These are phyloP conservation scores for Penicillium steckii DNA, from an alignment of 495 filamentous ascomycete species.

Conservation along the genomic window DNA sequence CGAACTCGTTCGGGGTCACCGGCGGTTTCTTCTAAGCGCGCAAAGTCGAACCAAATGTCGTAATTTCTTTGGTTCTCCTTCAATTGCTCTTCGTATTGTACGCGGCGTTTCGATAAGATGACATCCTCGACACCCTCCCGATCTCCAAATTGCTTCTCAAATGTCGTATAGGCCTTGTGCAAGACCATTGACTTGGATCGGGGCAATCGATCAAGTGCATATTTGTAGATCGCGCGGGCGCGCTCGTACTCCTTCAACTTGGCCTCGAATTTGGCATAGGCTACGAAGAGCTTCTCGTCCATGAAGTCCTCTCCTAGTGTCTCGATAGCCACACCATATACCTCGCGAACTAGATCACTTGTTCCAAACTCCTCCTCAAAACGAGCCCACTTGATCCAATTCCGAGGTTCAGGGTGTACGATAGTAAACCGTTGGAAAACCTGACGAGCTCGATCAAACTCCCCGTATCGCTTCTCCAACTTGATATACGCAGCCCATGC, in stretches of 20 bases:
- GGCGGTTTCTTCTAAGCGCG: constrained; percentile 80
- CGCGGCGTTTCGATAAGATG: constrained; percentile 85
- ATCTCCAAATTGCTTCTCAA: constrained; percentile 98
- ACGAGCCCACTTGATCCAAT: constrained; percentile 98
- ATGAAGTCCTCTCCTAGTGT: constrained; percentile 93
- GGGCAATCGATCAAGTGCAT: constrained; percentile 87
- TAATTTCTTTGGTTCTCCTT: constrained; percentile 93
- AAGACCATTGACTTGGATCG: constrained; percentile 80
- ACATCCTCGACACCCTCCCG: constrained; percentile 93
- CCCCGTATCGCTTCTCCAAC: constrained; percentile 89
- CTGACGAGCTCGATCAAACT: constrained; percentile 78
- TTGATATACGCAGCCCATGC: constrained; percentile 97
- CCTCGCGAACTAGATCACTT: constrained; percentile 85
- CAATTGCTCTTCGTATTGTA: constrained; percentile 92
- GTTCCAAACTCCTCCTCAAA: constrained; percentile 96
- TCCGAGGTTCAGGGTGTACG: constrained; percentile 91
- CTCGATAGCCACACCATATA: constrained; percentile 87
- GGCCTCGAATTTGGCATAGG: constrained; percentile 88
- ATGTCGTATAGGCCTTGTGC: constrained; percentile 92
- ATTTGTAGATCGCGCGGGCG: constrained; percentile 95
- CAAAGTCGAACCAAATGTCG: constrained; percentile 95
- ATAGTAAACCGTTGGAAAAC: constrained; percentile 91
- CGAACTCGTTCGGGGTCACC: constrained; percentile 79
- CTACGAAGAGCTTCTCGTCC: constrained; percentile 92
- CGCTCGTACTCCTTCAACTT: constrained; percentile 95